Base-by-base conservation (phyloP, 148 eudicot species). In the Arctostaphylos glauca region DNA sequence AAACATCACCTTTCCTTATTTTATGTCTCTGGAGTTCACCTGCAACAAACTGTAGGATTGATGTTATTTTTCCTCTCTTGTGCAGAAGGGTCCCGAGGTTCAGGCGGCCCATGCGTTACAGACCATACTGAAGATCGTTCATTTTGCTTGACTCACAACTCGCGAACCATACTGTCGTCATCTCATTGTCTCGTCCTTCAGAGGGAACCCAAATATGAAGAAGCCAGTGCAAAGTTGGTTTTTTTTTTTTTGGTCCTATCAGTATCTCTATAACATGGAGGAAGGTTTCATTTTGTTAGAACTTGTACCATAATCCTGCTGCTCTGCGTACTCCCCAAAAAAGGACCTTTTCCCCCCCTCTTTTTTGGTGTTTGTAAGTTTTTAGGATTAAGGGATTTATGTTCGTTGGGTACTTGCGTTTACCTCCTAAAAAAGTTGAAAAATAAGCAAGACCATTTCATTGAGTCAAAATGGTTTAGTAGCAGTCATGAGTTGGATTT, bases 51-150 rank as follows among this genome's bases (percentile, higher is more conserved):
- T 68, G n/a, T n/a, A 10, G 54, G 3, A 74, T 81, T 86, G 48
- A 74, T 53, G 64, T 5, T n/a, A 48, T 6, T 53, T 48, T 82
- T 41, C 19, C 3, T 74, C 75, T 67, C 43, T 16, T 64, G n/a
- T 86, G 87, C 88, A 89, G 91, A 83, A 87, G 91, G 86, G 85
- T 87, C 68, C 91, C 91, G 79, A 87, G 91, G 84, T 88, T 81
- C 71, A 89, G 91, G 87, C 86, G 91, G 78, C 91, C 91, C 0
- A 87, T 83, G 85, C 88, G 91, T 50, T 89, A 85, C 88, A 87
- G 91, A 78, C 91, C 91, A 21, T 89, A 87, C 80, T 89, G 81
- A 31, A 31, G 38, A 86, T 82, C 68, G 44, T 48, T 21, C 19
- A 77, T 66, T 64, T 66, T 78, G 59, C 43, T 68, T n/a, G 31